Percentiles rank a stretch among this genome's conserved stretches.
Conservation (phyloP, 257 asterid species). For the Datura wrightii region DNA sequence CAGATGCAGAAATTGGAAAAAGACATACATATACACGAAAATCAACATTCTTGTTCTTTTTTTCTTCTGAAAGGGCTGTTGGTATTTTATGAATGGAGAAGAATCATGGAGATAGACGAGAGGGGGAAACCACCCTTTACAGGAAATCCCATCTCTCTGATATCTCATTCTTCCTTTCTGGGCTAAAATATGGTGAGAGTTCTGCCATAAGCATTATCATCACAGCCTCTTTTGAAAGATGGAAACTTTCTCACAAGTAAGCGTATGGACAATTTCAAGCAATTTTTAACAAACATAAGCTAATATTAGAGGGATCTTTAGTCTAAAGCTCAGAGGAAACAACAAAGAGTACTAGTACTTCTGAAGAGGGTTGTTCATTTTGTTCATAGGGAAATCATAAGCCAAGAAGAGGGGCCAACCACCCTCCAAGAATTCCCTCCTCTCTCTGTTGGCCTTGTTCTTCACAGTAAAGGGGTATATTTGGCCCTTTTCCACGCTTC, state of each 20-base stretch:
- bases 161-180: slow-evolving; percentile 27
- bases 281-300: neutral
- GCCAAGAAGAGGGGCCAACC: neutral
- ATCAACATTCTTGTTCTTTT: neutral
- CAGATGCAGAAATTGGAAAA: neutral
- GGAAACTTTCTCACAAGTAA: neutral
- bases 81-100: neutral
- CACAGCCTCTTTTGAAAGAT: slow-evolving; percentile 20
- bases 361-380: slow-evolving; percentile 21
- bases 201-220: neutral
- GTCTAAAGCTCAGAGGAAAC: neutral
- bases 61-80: neutral
- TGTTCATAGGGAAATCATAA: neutral
- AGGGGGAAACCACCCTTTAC: slow-evolving; percentile 40
- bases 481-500: neutral
- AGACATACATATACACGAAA: neutral
- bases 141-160: slow-evolving; percentile 26
- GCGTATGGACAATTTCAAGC: neutral
- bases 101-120: slow-evolving; percentile 41
- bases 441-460: neutral
- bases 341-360: neutral
- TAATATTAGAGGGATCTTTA: neutral
- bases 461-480: neutral
- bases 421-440: slow-evolving; percentile 15
- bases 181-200: neutral